Base-by-base conservation (phyloP, 345 rosid genomes). In the Turnera subulata region DNA sequence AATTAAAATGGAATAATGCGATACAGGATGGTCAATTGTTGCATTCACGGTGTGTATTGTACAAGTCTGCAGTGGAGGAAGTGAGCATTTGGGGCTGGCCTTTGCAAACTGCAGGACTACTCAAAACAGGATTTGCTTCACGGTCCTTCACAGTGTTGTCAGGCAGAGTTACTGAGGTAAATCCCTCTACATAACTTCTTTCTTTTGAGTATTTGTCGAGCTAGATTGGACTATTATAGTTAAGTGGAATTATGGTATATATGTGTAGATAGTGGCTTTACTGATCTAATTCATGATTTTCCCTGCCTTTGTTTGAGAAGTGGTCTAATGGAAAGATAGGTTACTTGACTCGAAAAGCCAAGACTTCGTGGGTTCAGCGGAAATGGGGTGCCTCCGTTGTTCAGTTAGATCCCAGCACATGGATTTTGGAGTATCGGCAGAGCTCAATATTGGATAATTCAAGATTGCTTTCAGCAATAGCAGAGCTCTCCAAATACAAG, bases 31-130 rank as follows among this genome's bases (percentile, higher is more conserved):
- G 83, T 62, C 32, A 69, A 40, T 67, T 81, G 22, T 72, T 85
- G 79, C 70, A 64, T 53, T 89, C 92, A 5, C 70, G 71, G 53
- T 93, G 99, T 63, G 56, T 76, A 5, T 50, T 93, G 70, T 87
- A 80, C 50, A 87, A 82, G 62, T 89, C 99, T 1, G 48, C 61
- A n/a, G 49, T 50, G 11, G 99, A 89, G 75, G 97, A 89, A 59
- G 90, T 93, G 26, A 81, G 80, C 68, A 67, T 89, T 43, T 87
- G 99, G 99, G 97, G 95, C 21, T 93, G 99, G 99, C 97, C 99
- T 58, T 64, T 93, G 69, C 99, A 85, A 45, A 83, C 92, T 0
- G 85, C 90, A 0, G 96, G 96, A 21, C 63, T 89, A 79, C 81
- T 80, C 52, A 25, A 67, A 22, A 54, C 85, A 12, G 83, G 86